phyloP scores from a whole-genome alignment of 257 asterid genomes.

The Scutellaria galericulata region DNA sequence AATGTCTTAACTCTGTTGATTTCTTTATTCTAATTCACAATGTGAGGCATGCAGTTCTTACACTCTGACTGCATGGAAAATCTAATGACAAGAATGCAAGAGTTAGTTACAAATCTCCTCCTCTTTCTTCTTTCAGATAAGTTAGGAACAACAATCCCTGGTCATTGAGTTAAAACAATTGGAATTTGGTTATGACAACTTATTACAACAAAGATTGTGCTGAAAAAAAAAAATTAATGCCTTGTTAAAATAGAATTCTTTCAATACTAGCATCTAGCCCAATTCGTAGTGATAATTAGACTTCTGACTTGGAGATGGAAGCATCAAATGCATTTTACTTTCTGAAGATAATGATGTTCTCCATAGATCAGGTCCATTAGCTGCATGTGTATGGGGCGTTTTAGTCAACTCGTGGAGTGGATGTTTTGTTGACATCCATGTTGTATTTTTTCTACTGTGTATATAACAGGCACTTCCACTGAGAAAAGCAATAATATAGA shows the following conservation, averaged over 20 bases:
- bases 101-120: slow-evolving; percentile 7
- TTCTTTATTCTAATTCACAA: slow-evolving; percentile 21
- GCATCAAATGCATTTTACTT: background rate
- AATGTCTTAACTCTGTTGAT: background rate
- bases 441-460: slow-evolving; percentile 30
- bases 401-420: slow-evolving; percentile 7
- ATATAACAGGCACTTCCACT: slow-evolving; percentile 53
- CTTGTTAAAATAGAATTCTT: background rate
- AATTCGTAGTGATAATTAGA: slow-evolving; percentile 14
- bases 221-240: background rate
- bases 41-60: background rate
- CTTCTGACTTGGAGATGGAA: slow-evolving; percentile 7
- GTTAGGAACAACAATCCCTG: slow-evolving; percentile 8
- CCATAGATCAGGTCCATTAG: slow-evolving; percentile 6
- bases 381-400: slow-evolving; percentile 17
- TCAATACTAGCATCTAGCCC: background rate
- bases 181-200: slow-evolving; percentile 11
- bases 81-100: background rate
- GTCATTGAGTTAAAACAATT: slow-evolving; percentile 4
- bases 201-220: background rate
- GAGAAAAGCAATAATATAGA: slow-evolving; percentile 49
- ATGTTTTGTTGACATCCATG: slow-evolving; percentile 12
- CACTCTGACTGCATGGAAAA: slow-evolving; percentile 13
- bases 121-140: slow-evolving; percentile 16
- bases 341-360: slow-evolving; percentile 15